These are phyloP conservation scores for Musa acuminata DNA, from an alignment of 176 grass and related monocot species.

Conservation along the genomic window DNA sequence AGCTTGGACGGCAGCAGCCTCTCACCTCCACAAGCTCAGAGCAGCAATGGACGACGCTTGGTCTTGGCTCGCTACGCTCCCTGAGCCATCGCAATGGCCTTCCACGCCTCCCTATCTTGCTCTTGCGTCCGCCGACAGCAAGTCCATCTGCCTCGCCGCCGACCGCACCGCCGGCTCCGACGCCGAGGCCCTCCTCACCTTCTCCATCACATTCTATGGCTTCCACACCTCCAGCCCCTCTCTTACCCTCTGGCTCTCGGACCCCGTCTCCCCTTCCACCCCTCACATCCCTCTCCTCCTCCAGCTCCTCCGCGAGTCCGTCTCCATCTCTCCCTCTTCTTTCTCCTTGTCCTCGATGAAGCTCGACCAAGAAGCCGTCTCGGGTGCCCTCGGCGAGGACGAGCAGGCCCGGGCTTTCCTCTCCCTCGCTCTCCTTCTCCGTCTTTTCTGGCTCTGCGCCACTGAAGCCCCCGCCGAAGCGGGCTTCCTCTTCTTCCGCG, in stretches of 20 bases:
- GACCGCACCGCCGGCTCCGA: constrained; percentile 4
- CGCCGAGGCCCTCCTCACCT: constrained; percentile 16
- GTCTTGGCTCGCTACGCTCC: constrained; percentile 42
- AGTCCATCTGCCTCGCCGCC: constrained; percentile 45
- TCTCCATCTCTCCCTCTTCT: constrained; percentile 34
- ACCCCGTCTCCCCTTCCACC: constrained; percentile 17
- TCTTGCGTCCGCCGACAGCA: constrained; percentile 32
- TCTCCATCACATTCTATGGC: constrained; percentile 40
- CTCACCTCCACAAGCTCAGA: background rate
- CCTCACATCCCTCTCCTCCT: constrained; percentile 33
- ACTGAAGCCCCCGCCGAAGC: constrained; percentile 51
- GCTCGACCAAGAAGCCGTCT: constrained; percentile 27
- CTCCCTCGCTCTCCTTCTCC: constrained; percentile 52
- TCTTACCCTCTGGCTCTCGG: constrained; percentile 51
- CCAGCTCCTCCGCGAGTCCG: constrained; percentile 53
- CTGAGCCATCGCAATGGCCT: constrained; percentile 7
- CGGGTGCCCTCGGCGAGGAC: background rate
- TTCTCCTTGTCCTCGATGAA: constrained; percentile 16
- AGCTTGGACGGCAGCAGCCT: background rate
- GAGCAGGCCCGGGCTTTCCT: constrained; percentile 38
- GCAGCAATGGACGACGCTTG: constrained; percentile 63
- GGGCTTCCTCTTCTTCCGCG: constrained; percentile 66
- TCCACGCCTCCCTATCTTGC: constrained; percentile 16
- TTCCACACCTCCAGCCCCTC: constrained; percentile 8
- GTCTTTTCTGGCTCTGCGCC: constrained; percentile 74